phyloP scores from a whole-genome alignment of 2,329 filamentous ascomycete genomes.

The Pseudopithomyces maydicus region DNA sequence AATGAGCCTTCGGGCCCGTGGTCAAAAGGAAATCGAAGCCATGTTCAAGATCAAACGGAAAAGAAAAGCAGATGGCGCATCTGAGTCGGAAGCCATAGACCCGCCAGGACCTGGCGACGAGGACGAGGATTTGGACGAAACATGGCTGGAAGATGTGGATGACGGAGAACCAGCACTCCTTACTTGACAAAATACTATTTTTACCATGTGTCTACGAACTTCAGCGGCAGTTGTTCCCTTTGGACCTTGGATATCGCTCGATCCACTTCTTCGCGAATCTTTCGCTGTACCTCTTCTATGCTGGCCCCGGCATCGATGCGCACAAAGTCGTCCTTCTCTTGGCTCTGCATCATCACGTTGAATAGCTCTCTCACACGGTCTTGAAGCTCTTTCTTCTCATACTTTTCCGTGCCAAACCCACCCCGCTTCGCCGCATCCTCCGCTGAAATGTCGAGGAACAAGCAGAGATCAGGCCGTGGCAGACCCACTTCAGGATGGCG shows the following conservation, averaged over 20 bases:
- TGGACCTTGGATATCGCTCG: slow-evolving; percentile 34
- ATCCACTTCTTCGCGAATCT: slow-evolving; percentile 28
- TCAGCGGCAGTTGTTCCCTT: slow-evolving; percentile 20
- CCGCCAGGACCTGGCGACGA: slow-evolving; percentile 23
- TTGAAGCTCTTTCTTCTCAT: slow-evolving; percentile 86
- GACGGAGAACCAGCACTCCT: slow-evolving; percentile 28
- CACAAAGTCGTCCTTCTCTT: slow-evolving; percentile 58
- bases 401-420: slow-evolving; percentile 88
- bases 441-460: slow-evolving; percentile 84
- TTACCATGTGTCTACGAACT: slow-evolving; percentile 39
- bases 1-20: slow-evolving; percentile 73
- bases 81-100: slow-evolving; percentile 18
- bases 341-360: slow-evolving; percentile 54
- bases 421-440: slow-evolving; percentile 74
- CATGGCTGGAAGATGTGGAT: slow-evolving; percentile 39
- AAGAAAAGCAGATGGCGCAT: slow-evolving; percentile 34
- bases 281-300: slow-evolving; percentile 57
- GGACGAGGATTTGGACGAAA: slow-evolving; percentile 42
- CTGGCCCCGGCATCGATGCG: slow-evolving; percentile 60
- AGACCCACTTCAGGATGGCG: slow-evolving; percentile 83
- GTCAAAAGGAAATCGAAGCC: slow-evolving; percentile 70
- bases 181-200: not conserved
- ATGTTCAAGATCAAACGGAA: slow-evolving; percentile 64
- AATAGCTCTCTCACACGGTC: slow-evolving; percentile 77
- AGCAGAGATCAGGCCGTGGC: slow-evolving; percentile 81